Percentiles rank a stretch among this genome's conserved stretches.
Evolutionary conservation across 768 basidiomycete species (phyloP).

Genomic region (Pleurotus djamor): DNA sequence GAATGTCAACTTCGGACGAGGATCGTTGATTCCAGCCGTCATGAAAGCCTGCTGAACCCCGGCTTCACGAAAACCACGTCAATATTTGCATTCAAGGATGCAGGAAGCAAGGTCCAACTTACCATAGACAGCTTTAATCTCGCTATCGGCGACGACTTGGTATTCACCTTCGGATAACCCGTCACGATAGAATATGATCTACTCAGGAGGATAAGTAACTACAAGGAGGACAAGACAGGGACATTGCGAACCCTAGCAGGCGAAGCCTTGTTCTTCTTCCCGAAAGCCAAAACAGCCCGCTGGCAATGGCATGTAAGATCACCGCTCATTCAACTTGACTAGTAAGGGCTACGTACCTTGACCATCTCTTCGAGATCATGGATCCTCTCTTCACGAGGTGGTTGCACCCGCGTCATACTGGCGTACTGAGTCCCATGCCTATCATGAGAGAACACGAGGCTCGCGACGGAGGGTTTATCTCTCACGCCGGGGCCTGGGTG

Average conservation of each 20-base stretch:
- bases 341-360: constrained; percentile 15
- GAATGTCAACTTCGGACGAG: constrained; percentile 43
- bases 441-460: constrained; percentile 53
- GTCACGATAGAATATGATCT: constrained; percentile 46
- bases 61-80: neutral
- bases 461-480: constrained; percentile 41
- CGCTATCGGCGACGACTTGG: constrained; percentile 29
- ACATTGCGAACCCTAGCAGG: constrained; percentile 12
- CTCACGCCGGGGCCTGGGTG: constrained; percentile 58
- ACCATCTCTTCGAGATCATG: constrained; percentile 39
- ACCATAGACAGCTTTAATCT: constrained; percentile 48
- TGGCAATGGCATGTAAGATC: neutral
- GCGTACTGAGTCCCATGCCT: constrained; percentile 40
- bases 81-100: neutral
- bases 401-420: constrained; percentile 38
- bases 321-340: neutral
- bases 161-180: constrained; percentile 45
- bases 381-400: constrained; percentile 46
- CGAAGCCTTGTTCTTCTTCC: constrained; percentile 4
- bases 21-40: neutral
- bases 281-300: constrained; percentile 17
- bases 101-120: constrained; percentile 3
- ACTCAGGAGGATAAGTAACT: neutral
- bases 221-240: neutral
- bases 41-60: constrained; percentile 17